Conservation (phyloP, 192 early-diverging fungal genomes). For the Backusella macrospora region DNA sequence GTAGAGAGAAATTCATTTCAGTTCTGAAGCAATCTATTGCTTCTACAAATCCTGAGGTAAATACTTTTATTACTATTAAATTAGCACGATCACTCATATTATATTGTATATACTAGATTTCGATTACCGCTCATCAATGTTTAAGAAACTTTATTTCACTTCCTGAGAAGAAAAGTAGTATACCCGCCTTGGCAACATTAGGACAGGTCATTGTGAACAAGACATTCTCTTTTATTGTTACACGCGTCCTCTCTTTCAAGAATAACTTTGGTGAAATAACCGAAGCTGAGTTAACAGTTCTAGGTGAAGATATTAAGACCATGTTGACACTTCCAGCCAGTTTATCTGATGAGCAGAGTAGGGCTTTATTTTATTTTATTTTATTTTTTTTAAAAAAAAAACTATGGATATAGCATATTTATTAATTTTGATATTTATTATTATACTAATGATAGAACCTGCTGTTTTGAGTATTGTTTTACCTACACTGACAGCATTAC, state of each 20-base stretch:
- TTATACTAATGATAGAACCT: conserved; percentile 30
- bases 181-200: conserved; percentile 19
- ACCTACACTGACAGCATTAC: conserved; percentile 48
- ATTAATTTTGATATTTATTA: conserved; percentile 17
- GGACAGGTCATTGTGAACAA: conserved; percentile 35
- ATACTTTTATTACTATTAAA: background rate
- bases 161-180: conserved; percentile 30
- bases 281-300: conserved; percentile 31
- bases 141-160: conserved; percentile 41
- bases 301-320: conserved; percentile 55
- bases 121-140: conserved; percentile 43
- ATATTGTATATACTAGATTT: conserved; percentile 27
- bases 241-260: conserved; percentile 30
- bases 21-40: conserved; percentile 25
- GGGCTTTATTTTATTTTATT: conserved; percentile 19
- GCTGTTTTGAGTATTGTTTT: conserved; percentile 45
- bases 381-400: background rate
- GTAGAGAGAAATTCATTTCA: conserved; percentile 21
- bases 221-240: conserved; percentile 37
- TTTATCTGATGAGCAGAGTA: conserved; percentile 46
- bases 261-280: conserved; percentile 16
- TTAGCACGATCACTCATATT: background rate
- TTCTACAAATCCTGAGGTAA: conserved; percentile 22
- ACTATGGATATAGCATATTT: background rate
- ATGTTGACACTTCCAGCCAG: conserved; percentile 44